These are phyloP conservation scores for Fagus crenata DNA, from an alignment of 306 rosid genomes.

Conservation along the genomic window DNA sequence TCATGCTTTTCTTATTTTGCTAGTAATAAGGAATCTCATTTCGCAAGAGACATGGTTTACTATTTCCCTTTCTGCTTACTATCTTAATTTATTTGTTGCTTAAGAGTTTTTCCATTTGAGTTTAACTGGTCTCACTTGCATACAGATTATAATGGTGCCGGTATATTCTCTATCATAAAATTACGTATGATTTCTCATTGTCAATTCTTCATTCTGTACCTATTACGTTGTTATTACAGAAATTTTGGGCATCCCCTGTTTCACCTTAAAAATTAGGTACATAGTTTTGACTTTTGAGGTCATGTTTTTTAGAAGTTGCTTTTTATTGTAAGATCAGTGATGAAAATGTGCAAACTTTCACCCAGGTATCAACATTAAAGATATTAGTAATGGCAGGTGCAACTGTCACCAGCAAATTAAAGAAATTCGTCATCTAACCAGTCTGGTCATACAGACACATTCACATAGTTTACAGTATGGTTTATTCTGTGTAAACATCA, in stretches of 20 bases:
- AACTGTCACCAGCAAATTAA: neutral
- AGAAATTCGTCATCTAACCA: neutral
- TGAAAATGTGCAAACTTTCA: neutral
- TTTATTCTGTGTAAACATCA: neutral
- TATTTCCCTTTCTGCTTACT: slow-evolving; percentile 13
- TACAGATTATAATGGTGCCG: neutral
- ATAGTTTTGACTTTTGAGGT: slow-evolving; percentile 10
- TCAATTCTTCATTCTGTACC: neutral
- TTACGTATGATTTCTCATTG: neutral
- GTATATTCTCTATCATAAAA: neutral
- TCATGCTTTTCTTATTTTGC: slow-evolving; percentile 1
- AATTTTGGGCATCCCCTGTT: neutral
- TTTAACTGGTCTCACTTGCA: neutral
- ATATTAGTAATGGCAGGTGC: neutral
- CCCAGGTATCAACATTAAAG: neutral
- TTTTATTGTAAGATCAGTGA: slow-evolving; percentile 9
- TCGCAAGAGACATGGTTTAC: neutral
- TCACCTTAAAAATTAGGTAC: neutral
- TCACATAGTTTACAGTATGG: neutral
- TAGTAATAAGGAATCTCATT: neutral
- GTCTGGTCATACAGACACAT: neutral
- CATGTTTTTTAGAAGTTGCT: slow-evolving; percentile 17
- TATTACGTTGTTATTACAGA: neutral
- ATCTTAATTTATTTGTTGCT: neutral
- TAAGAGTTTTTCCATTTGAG: neutral